Evolutionary conservation across 192 early-diverging fungal genomes (phyloP), one percentile per base, ranked within the genome.

Genomic region (Coemansia guatemalensis): DNA sequence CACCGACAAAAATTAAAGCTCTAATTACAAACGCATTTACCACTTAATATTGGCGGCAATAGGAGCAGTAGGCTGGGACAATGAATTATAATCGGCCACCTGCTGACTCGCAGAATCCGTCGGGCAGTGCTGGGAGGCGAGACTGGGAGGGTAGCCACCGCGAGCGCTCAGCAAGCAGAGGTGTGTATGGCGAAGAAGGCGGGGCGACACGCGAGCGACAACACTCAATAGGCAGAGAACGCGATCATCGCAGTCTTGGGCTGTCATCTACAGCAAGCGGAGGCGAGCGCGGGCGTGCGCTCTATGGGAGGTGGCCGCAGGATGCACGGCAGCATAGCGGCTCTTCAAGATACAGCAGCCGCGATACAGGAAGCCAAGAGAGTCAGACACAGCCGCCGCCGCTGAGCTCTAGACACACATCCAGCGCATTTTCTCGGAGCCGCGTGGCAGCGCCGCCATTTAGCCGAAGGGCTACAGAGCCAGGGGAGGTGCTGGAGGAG

Each of bases 81-180:
- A 71, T 76, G 74, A 76, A 62, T 50, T 64, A 63, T 48, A 70
- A 70, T 65, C 53, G 64, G n/a, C 64, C 57, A 23, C 58, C 44
- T 32, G 39, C 73, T 17, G 73, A 75, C 30, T 67, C 73, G 25
- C 67, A 52, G 33, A 39, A 56, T 56, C 44, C 61, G 23, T 57
- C 54, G 30, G 47, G 55, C 22, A 26, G 56, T 23, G 24, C 22
- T 3, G 32, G 62, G 41, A 53, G 61, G 20, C 61, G 62, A 21
- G 68, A 71, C 27, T 62, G 62, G 68, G 68, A 71, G 17, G 2
- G 32, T 25, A 14, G 53, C 20, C 35, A 64, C 24, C 62, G 69
- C 39, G 69, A 71, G 35, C 50, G 69, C 20, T 44, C 62, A 30
- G n/a, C 58, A 18, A 48, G 58, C 18, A 39, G 58, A 48, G 27